phyloP scores from a whole-genome alignment of 345 rosid species.

The Balakata baccata region DNA sequence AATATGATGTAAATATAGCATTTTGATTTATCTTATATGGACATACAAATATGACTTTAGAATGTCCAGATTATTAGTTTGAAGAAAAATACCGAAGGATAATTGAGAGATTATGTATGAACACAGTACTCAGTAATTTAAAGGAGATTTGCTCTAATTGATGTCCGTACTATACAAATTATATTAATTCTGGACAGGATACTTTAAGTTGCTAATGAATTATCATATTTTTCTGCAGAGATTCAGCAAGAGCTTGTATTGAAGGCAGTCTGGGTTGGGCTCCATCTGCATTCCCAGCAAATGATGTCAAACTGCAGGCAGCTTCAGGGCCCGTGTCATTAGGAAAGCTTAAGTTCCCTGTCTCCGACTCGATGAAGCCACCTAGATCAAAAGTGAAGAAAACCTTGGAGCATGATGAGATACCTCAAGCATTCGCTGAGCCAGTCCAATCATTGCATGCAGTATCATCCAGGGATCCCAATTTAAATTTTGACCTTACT shows the following conservation, averaged over 20 bases:
- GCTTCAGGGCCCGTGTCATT: constrained; percentile 42
- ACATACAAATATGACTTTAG: background rate
- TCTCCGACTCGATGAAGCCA: constrained; percentile 51
- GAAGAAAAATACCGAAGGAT: background rate
- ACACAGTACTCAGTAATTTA: background rate
- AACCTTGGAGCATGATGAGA: constrained; percentile 48
- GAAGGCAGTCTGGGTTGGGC: constrained; percentile 64
- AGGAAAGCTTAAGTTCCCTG: constrained; percentile 78
- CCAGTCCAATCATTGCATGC: constrained; percentile 26
- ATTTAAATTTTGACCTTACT: constrained; percentile 49
- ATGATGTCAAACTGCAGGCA: constrained; percentile 53
- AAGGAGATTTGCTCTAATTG: too few species aligned
- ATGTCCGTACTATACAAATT: too few species aligned
- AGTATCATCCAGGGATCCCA: constrained; percentile 40
- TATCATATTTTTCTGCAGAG: constrained; percentile 41
- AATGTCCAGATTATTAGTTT: background rate
- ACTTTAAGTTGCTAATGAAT: constrained; percentile 13
- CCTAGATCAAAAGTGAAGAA: constrained; percentile 59
- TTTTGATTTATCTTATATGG: background rate
- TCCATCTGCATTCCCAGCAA: constrained; percentile 51
- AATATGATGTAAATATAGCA: background rate
- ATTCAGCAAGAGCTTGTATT: constrained; percentile 53
- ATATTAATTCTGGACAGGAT: too few species aligned
- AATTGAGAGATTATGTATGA: background rate
- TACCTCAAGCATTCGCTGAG: constrained; percentile 26